Conservation (phyloP, 2,329 filamentous ascomycete genomes). For the Macroventuria anomochaeta region DNA sequence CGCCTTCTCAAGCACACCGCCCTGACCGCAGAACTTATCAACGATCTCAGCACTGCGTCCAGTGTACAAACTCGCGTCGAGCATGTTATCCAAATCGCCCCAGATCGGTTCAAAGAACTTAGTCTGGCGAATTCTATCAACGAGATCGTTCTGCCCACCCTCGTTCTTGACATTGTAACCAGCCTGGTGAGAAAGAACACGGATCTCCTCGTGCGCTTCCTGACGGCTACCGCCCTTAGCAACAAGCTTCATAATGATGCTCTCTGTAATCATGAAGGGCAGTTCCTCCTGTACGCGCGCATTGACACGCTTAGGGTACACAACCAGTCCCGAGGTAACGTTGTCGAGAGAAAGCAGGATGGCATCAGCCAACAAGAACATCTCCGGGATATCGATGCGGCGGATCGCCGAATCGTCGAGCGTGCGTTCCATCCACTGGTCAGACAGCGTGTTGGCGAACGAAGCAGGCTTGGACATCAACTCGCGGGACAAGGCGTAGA, state of each 20-base stretch:
- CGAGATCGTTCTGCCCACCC: constrained; percentile 79
- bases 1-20: constrained; percentile 36
- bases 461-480: constrained; percentile 63
- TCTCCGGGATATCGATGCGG: constrained; percentile 58
- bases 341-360: constrained; percentile 73
- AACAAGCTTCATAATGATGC: constrained; percentile 68
- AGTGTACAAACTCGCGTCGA: constrained; percentile 68
- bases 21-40: constrained; percentile 31
- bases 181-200: constrained; percentile 78
- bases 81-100: constrained; percentile 70
- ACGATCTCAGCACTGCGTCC: constrained; percentile 55
- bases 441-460: constrained; percentile 67
- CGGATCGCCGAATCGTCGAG: constrained; percentile 79
- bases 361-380: constrained; percentile 59
- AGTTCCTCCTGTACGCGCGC: constrained; percentile 73
- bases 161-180: constrained; percentile 72
- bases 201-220: constrained; percentile 86
- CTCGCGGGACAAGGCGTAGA: constrained; percentile 65
- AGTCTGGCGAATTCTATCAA: constrained; percentile 74
- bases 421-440: constrained; percentile 80
- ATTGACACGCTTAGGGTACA: constrained; percentile 76
- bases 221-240: constrained; percentile 75
- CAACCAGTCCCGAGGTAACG: constrained; percentile 74
- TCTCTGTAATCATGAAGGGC: constrained; percentile 81
- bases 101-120: constrained; percentile 77